These are phyloP conservation scores for Neofusicoccum laricinum DNA, from an alignment of 2,329 filamentous ascomycete genomes.

Conservation along the genomic window DNA sequence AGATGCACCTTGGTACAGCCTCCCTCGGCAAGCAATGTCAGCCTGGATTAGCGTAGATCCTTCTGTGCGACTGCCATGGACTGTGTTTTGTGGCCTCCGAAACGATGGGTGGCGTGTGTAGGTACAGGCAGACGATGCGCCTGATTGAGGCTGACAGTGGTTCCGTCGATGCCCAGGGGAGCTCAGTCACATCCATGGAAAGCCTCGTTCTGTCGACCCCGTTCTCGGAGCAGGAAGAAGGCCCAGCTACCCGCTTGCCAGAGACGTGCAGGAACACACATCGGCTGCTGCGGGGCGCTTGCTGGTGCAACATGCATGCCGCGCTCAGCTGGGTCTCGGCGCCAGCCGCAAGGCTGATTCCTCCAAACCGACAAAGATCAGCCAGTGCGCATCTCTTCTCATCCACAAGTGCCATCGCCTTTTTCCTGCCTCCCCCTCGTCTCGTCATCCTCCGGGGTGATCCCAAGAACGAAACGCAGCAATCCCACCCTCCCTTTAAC, in stretches of 20 bases:
- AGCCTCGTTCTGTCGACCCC: not conserved
- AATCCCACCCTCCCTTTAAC: not conserved
- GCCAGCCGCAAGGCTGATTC: conserved; percentile 7
- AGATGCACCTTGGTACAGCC: not conserved
- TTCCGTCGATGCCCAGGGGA: not conserved
- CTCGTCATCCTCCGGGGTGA: not conserved
- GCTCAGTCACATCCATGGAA: not conserved
- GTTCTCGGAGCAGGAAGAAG: not conserved
- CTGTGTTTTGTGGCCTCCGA: not conserved
- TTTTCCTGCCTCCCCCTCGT: not conserved
- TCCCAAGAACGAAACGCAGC: not conserved
- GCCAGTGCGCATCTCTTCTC: not conserved
- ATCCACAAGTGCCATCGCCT: not conserved
- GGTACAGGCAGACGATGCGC: not conserved
- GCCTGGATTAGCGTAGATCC: conserved; percentile 2
- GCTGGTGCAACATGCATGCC: not conserved
- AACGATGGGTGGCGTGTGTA: not conserved
- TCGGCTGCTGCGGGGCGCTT: not conserved
- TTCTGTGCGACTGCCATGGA: not conserved
- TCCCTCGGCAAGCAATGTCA: not conserved
- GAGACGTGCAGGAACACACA: not conserved
- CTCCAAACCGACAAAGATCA: not conserved
- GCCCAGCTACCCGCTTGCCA: not conserved
- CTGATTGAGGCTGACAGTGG: not conserved
- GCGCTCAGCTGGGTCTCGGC: conserved; percentile 3